These are phyloP conservation scores for Trebouxia sp. DNA, from an alignment of 139 green algal genomes.

Conservation along the genomic window DNA sequence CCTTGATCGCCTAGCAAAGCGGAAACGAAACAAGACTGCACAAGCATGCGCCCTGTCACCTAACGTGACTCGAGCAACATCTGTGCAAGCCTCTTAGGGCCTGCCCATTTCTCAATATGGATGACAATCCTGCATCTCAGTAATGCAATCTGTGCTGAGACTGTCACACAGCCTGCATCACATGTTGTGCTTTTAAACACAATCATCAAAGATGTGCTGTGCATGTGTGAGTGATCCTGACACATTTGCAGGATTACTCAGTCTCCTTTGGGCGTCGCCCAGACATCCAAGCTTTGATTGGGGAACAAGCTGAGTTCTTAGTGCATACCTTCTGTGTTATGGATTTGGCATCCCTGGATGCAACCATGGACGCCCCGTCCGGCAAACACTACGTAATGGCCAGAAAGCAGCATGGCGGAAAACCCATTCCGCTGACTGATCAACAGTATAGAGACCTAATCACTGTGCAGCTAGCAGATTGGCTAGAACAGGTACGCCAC, in stretches of 20 bases:
- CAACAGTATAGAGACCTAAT: constrained; percentile 34
- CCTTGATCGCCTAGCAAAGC: too few species aligned
- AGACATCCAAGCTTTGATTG: constrained; percentile 28
- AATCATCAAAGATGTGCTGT: neutral
- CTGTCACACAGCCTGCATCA: too few species aligned
- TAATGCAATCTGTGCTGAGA: too few species aligned
- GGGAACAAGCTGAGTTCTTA: constrained; percentile 23
- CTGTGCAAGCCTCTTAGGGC: too few species aligned
- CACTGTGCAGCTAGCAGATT: constrained; percentile 34
- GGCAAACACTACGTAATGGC: constrained; percentile 24
- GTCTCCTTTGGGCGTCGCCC: constrained; percentile 4
- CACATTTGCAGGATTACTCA: constrained; percentile 28
- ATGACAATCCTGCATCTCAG: too few species aligned
- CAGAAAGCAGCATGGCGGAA: constrained; percentile 15
- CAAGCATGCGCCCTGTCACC: too few species aligned
- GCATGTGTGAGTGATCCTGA: neutral
- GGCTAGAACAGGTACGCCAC: constrained; percentile 29
- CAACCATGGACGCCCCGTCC: constrained; percentile 1
- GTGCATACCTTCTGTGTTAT: constrained; percentile 33
- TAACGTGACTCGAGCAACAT: too few species aligned
- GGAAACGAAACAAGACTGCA: too few species aligned
- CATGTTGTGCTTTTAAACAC: neutral
- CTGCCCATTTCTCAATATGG: too few species aligned
- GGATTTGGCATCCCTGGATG: constrained; percentile 28
- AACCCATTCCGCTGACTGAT: constrained; percentile 28